These are phyloP conservation scores for Chrysanthemum seticuspe DNA, from an alignment of 129 eudicot genomes.

Conservation along the genomic window DNA sequence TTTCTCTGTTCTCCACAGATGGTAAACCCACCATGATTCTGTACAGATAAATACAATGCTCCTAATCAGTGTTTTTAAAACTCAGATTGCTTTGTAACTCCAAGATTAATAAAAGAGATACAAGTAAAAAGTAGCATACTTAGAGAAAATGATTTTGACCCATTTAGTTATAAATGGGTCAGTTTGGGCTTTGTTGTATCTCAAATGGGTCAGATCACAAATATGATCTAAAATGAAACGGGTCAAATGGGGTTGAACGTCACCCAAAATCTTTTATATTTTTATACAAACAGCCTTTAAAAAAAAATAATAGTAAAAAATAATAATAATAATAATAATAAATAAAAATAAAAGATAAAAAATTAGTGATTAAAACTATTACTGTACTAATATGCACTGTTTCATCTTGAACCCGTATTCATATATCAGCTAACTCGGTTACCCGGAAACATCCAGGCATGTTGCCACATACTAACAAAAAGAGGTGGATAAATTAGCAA, in stretches of 20 bases:
- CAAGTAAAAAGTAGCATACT: not conserved
- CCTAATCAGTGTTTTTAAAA: not conserved
- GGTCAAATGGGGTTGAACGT: slow-evolving; percentile 1
- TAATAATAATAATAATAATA: too few relatives aligned
- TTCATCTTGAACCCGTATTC: too few relatives aligned
- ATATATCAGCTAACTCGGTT: not conserved
- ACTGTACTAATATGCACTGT: not conserved
- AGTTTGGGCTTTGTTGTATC: not conserved
- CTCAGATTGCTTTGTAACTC: not conserved
- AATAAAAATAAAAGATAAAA: too few relatives aligned
- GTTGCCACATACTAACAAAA: not conserved
- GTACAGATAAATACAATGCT: slow-evolving; percentile 10
- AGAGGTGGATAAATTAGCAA: not conserved
- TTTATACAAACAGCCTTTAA: too few relatives aligned
- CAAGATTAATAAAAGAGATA: not conserved
- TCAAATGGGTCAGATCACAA: not conserved
- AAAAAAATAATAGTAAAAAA: too few relatives aligned
- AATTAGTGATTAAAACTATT: too few relatives aligned
- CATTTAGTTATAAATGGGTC: not conserved
- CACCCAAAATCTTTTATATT: not conserved
- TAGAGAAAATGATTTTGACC: not conserved
- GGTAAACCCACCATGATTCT: slow-evolving; percentile 98
- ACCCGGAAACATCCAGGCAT: not conserved
- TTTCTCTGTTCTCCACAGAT: slow-evolving; percentile 76
- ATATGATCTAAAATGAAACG: not conserved